These are phyloP conservation scores for Parmales sp. DNA, from an alignment of 108 stramenopile genomes.

Conservation along the genomic window DNA sequence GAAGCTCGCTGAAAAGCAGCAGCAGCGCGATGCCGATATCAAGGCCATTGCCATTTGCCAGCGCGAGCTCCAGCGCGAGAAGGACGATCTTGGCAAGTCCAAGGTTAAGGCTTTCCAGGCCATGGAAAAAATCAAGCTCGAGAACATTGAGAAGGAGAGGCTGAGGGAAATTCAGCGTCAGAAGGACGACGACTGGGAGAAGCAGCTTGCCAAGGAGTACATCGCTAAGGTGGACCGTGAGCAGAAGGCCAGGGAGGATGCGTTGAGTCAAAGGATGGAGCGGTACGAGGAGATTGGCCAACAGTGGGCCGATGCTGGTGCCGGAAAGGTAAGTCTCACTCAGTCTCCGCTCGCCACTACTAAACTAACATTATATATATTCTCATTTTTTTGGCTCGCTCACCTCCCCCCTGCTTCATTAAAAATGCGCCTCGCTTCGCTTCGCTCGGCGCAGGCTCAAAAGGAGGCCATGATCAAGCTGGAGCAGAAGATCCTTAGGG, in stretches of 20 bases:
- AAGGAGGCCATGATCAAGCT: not conserved
- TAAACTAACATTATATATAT: too few species aligned
- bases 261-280: not conserved
- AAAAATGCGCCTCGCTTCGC: too few species aligned
- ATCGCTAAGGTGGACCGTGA: conserved; percentile 1
- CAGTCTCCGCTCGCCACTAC: too few species aligned
- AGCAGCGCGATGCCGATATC: not conserved
- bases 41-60: not conserved
- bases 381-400: too few species aligned
- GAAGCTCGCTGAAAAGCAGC: not conserved
- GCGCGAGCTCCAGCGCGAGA: not conserved
- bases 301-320: conserved; percentile 8
- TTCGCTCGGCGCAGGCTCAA: too few species aligned
- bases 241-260: not conserved
- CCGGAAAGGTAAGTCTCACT: too few species aligned
- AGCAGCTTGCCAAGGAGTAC: not conserved
- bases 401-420: too few species aligned
- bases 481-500: conserved; percentile 6
- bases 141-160: conserved; percentile 4
- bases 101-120: not conserved
- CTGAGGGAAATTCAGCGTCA: not conserved
- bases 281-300: conserved; percentile 10
- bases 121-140: conserved; percentile 8
- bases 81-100: not conserved
- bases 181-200: not conserved